A percentile compares a stretch with the other conserved stretches of the same genome.
These are phyloP conservation scores for Fusarium odoratissimum DNA, from an alignment of 2,329 filamentous ascomycete genomes.

Conservation along the genomic window DNA sequence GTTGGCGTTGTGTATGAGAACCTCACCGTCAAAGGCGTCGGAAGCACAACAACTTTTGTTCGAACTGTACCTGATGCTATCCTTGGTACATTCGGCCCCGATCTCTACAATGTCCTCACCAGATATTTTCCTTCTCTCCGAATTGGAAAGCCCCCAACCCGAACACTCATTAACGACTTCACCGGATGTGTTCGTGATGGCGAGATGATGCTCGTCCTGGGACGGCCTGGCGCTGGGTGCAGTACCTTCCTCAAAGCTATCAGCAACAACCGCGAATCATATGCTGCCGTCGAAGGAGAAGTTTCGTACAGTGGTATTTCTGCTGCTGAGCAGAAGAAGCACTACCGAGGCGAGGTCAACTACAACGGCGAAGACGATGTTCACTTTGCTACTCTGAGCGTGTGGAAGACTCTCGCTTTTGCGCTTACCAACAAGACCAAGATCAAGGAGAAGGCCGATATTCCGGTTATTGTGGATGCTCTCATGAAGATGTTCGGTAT, in stretches of 20 bases:
- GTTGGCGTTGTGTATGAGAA: slow-evolving; percentile 83
- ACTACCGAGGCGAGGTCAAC: slow-evolving; percentile 80
- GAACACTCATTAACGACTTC: slow-evolving; percentile 48
- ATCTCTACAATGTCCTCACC: slow-evolving; percentile 74
- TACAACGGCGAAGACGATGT: slow-evolving; percentile 83
- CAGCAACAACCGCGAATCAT: slow-evolving; percentile 75
- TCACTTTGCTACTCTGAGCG: slow-evolving; percentile 79
- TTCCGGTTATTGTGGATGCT: slow-evolving; percentile 75
- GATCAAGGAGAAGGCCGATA: slow-evolving; percentile 71
- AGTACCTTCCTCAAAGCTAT: slow-evolving; percentile 82
- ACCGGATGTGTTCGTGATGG: slow-evolving; percentile 51
- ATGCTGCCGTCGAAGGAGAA: slow-evolving; percentile 74
- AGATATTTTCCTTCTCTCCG: slow-evolving; percentile 51
- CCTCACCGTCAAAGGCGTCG: slow-evolving; percentile 78
- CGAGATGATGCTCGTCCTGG: slow-evolving; percentile 62
- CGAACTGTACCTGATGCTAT: slow-evolving; percentile 80
- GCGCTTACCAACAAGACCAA: slow-evolving; percentile 80
- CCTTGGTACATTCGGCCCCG: slow-evolving; percentile 82
- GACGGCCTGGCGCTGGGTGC: slow-evolving; percentile 79
- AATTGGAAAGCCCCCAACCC: slow-evolving; percentile 39
- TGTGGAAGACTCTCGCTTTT: slow-evolving; percentile 82
- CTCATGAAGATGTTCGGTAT: slow-evolving; percentile 84
- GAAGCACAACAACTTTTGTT: slow-evolving; percentile 74
- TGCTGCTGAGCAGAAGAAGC: slow-evolving; percentile 73
- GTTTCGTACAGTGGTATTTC: slow-evolving; percentile 79